Percentiles rank a stretch among this genome's conserved stretches.
Evolutionary conservation across 1,139 yeast genomes (phyloP).

Genomic region (Yamadazyma trypodendri): DNA sequence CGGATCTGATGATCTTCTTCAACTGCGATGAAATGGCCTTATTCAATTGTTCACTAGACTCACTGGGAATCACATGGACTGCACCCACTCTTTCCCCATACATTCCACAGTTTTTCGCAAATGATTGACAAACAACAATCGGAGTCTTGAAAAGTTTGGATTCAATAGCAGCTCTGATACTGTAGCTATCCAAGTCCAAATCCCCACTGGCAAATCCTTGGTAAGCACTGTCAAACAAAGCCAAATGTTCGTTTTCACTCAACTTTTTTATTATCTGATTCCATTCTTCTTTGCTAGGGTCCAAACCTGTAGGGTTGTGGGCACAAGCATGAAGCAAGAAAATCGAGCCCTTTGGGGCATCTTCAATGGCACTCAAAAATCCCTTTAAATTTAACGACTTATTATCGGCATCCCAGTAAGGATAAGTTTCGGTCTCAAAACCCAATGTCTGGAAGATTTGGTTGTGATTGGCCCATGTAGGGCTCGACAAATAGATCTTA

Average conservation of each 20-base stretch:
- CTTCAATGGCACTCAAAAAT: slow-evolving; percentile 59
- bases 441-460: slow-evolving; percentile 75
- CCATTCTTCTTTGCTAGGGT: slow-evolving; percentile 48
- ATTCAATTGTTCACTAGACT: slow-evolving; percentile 34
- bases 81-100: slow-evolving; percentile 98
- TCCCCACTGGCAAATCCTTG: slow-evolving; percentile 63
- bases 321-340: slow-evolving; percentile 57
- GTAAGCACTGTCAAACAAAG: slow-evolving; percentile 48
- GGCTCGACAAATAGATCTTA: slow-evolving; percentile 73
- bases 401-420: slow-evolving; percentile 68
- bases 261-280: slow-evolving; percentile 38
- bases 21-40: slow-evolving; percentile 71
- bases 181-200: slow-evolving; percentile 79
- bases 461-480: slow-evolving; percentile 97
- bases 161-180: slow-evolving; percentile 78
- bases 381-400: slow-evolving; percentile 70
- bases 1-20: slow-evolving; percentile 74
- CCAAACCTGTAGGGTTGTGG: slow-evolving; percentile 52
- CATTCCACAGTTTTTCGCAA: slow-evolving; percentile 96
- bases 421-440: slow-evolving; percentile 62
- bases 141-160: slow-evolving; percentile 44
- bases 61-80: slow-evolving; percentile 65
- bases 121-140: slow-evolving; percentile 84
- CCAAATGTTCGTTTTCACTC: slow-evolving; percentile 37
- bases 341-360: slow-evolving; percentile 76